Base-by-base conservation (phyloP, 1,284 basidiomycete genomes). In the Vanrija pseudolonga region DNA sequence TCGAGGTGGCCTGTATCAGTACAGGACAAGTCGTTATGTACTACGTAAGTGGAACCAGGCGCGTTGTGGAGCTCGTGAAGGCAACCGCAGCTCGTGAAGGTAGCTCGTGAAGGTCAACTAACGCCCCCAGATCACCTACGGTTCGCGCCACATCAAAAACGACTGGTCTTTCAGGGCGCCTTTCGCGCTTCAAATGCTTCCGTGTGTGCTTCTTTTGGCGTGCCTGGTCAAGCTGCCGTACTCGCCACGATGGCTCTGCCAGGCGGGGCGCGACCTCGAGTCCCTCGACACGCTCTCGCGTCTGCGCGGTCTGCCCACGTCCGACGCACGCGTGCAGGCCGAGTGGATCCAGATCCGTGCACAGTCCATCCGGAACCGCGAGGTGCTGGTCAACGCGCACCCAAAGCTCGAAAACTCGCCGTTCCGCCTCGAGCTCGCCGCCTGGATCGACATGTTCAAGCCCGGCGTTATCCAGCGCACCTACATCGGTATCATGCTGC, bases 1-100 rank as follows among this genome's bases (percentile, higher is more conserved):
- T 90, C 14, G 87, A 89, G 67, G 86, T 88, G 63, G 78, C 87
- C 14, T 82, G 84, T 5, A 89, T 89, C 66, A 85, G 85, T 0
- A 83, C 86, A 57, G 87, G 66, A 17, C 61, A 60, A 8, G 53
- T 55, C 6, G 36, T 55, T 36, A 55, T 56, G 50, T 64, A n/a
- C n/a, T n/a, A n/a, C n/a, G 26, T 26, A 26, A 26, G 26, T 26
- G 7, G 26, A 26, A n/a, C n/a, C n/a, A n/a, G n/a, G n/a, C n/a
- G n/a, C n/a, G n/a, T n/a, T n/a, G n/a, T n/a, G n/a, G n/a, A n/a
- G n/a, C n/a, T n/a, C n/a, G n/a, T n/a, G n/a, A n/a, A n/a, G n/a
- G n/a, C n/a, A n/a, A n/a, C n/a, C n/a, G n/a, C n/a, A n/a, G n/a
- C n/a, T n/a, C n/a, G n/a, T n/a, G n/a, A n/a, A n/a, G n/a, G n/a